phyloP scores from a whole-genome alignment of 2,329 filamentous ascomycete species.

The Niveomyces coronatus region DNA sequence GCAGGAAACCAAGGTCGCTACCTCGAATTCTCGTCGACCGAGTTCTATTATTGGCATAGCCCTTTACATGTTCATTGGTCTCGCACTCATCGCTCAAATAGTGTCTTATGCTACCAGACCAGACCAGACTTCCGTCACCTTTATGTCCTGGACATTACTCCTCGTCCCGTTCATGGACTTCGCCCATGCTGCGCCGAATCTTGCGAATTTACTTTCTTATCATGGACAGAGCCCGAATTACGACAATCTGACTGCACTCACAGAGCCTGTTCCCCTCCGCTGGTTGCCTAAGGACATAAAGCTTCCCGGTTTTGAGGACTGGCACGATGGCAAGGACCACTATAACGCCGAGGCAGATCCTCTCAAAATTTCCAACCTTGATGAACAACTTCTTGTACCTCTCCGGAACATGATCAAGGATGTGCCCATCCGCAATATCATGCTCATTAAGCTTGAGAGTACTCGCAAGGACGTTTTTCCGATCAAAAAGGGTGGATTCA shows the following conservation, averaged over 20 bases:
- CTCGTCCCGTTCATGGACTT: constrained; percentile 25
- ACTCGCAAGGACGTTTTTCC: constrained; percentile 36
- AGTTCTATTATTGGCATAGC: background rate
- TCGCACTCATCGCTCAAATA: constrained; percentile 14
- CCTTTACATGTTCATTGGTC: constrained; percentile 11
- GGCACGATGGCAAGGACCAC: constrained; percentile 16
- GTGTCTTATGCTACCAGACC: constrained; percentile 18
- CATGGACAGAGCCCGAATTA: constrained; percentile 14
- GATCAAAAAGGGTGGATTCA: constrained; percentile 28
- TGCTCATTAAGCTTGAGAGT: constrained; percentile 35
- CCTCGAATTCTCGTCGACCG: constrained; percentile 3
- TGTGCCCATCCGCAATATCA: constrained; percentile 31
- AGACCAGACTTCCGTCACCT: constrained; percentile 20
- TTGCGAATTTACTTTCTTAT: constrained; percentile 16
- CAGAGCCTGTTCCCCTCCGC: constrained; percentile 11
- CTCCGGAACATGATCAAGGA: constrained; percentile 18
- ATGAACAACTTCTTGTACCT: constrained; percentile 20
- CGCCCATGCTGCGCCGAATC: constrained; percentile 16
- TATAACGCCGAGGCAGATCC: constrained; percentile 29
- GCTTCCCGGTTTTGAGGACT: constrained; percentile 18
- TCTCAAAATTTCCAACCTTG: constrained; percentile 29
- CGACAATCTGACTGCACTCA: constrained; percentile 20
- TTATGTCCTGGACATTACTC: constrained; percentile 25
- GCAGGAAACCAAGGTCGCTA: constrained; percentile 1
- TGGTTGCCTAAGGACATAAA: constrained; percentile 19